Conservation (phyloP, 2,329 filamentous ascomycete species). For the Scytalidium lignicola region DNA sequence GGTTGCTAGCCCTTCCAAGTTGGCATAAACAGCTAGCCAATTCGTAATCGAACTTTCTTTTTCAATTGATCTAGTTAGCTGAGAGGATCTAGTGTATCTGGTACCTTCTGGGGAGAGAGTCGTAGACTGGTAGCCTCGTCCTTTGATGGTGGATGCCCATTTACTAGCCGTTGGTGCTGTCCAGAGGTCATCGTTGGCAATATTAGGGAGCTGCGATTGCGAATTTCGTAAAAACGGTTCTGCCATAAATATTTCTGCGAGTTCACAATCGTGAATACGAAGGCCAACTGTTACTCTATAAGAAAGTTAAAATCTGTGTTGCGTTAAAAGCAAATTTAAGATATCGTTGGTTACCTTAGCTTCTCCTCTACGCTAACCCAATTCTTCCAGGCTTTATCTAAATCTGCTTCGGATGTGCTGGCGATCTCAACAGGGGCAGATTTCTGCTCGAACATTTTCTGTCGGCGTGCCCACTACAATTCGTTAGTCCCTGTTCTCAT, state of each 20-base stretch:
- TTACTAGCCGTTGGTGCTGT: neutral
- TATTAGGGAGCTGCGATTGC: neutral
- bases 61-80: too few species aligned
- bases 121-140: too few species aligned
- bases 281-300: neutral
- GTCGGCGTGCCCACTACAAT: constrained; percentile 5
- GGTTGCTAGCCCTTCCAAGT: neutral
- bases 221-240: neutral
- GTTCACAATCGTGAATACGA: neutral
- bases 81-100: too few species aligned
- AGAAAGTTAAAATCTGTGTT: too few species aligned
- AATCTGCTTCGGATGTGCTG: neutral
- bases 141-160: neutral
- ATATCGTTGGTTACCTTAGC: constrained; percentile 4
- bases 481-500: neutral
- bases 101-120: too few species aligned
- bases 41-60: neutral
- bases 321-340: too few species aligned
- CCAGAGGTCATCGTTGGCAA: neutral
- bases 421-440: too few species aligned
- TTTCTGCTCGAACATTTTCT: neutral
- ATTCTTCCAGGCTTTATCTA: constrained; percentile 8
- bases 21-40: neutral
- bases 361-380: constrained; percentile 10
- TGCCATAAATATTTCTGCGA: neutral